Percentiles rank a stretch among this genome's conserved stretches.
Evolutionary conservation across 2,329 filamentous ascomycete genomes (phyloP).

Genomic region (Neonectria punicea): DNA sequence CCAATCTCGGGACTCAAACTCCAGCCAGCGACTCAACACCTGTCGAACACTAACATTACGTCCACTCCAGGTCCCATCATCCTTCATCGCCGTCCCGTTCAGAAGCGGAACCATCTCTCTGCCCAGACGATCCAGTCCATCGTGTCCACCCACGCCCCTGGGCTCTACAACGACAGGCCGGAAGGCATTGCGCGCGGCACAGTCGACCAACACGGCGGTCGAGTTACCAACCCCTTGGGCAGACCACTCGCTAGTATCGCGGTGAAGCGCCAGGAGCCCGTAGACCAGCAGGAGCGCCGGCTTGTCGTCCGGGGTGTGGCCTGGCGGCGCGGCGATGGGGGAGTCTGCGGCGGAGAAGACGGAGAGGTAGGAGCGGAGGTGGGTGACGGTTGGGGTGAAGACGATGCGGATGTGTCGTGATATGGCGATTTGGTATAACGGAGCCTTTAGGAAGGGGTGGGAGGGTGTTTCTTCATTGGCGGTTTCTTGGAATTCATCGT

Average conservation of each 20-base stretch:
- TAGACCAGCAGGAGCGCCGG: conserved; percentile 68
- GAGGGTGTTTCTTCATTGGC: background rate
- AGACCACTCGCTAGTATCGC: conserved; percentile 77
- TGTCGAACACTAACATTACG: conserved; percentile 66
- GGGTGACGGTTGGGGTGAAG: conserved; percentile 80
- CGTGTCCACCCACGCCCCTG: conserved; percentile 41
- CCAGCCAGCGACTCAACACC: conserved; percentile 74
- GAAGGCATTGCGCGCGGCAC: conserved; percentile 59
- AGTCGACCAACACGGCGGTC: conserved; percentile 71
- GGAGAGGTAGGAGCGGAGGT: conserved; percentile 80
- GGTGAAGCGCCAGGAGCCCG: conserved; percentile 73
- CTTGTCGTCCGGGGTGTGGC: conserved; percentile 19
- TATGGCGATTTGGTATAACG: conserved; percentile 74
- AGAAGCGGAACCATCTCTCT: conserved; percentile 69
- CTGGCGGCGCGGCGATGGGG: conserved; percentile 51
- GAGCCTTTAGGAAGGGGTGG: conserved; percentile 64
- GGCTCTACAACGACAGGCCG: conserved; percentile 61
- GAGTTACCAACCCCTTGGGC: conserved; percentile 76
- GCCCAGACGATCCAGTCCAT: conserved; percentile 53
- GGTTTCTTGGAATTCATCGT: conserved; percentile 5
- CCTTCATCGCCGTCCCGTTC: conserved; percentile 63
- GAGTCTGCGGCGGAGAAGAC: conserved; percentile 57
- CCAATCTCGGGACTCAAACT: conserved; percentile 27
- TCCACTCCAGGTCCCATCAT: conserved; percentile 66
- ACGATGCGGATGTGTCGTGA: conserved; percentile 75